phyloP scores from a whole-genome alignment of 1,139 yeast species.

The Trichomonascaceae sp. region DNA sequence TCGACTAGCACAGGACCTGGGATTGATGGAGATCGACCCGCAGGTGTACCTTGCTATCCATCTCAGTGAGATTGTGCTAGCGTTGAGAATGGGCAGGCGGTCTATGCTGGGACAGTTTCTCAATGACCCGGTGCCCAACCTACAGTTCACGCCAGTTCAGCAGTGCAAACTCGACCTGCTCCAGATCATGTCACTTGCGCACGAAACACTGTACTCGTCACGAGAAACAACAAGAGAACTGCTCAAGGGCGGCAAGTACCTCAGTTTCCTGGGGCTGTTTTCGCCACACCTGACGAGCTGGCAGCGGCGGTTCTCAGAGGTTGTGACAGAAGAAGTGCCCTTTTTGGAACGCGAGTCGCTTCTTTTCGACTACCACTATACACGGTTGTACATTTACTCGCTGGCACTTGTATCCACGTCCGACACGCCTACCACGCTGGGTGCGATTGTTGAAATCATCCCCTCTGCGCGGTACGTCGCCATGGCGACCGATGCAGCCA shows the following conservation, averaged over 20 bases:
- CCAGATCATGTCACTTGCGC: slow-evolving; percentile 70
- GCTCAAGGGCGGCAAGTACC: slow-evolving; percentile 40
- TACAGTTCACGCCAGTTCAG: slow-evolving; percentile 48
- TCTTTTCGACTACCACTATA: slow-evolving; percentile 71
- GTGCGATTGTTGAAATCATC: slow-evolving; percentile 49
- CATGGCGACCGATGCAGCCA: slow-evolving; percentile 74
- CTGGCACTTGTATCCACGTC: slow-evolving; percentile 38
- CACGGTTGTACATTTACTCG: slow-evolving; percentile 71
- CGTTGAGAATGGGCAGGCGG: slow-evolving; percentile 26
- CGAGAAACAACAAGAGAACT: slow-evolving; percentile 25
- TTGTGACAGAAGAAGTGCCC: slow-evolving; percentile 1
- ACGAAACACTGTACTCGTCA: slow-evolving; percentile 59
- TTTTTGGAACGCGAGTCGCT: slow-evolving; percentile 55
- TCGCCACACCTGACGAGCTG: slow-evolving; percentile 70
- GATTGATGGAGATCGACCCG: slow-evolving; percentile 59
- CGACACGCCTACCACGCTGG: slow-evolving; percentile 9
- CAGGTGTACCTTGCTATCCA: slow-evolving; percentile 75
- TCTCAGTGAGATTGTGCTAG: slow-evolving; percentile 52
- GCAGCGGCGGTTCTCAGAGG: slow-evolving; percentile 47
- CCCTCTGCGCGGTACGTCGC: slow-evolving; percentile 68
- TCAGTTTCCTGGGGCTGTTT: slow-evolving; percentile 58
- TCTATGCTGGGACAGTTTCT: slow-evolving; percentile 24
- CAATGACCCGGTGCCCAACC: slow-evolving; percentile 21
- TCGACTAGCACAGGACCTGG: slow-evolving; percentile 78
- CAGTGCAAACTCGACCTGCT: slow-evolving; percentile 68